Percentiles rank a stretch among this genome's conserved stretches.
These are phyloP conservation scores for Aschersonia sp. DNA, from an alignment of 2,329 filamentous ascomycete species.

Conservation along the genomic window DNA sequence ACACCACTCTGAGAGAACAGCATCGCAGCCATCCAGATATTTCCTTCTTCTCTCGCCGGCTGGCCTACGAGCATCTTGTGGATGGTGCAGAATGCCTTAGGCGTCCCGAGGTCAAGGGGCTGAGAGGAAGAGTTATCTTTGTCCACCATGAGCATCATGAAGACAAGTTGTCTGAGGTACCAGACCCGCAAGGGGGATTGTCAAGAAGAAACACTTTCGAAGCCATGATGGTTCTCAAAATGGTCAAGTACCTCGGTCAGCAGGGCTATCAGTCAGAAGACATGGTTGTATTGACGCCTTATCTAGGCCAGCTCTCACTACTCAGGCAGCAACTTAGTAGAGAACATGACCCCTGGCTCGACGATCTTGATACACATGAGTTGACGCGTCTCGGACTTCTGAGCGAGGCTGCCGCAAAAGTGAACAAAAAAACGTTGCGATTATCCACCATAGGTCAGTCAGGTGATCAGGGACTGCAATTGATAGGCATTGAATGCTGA, in stretches of 20 bases:
- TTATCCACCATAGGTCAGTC: slow-evolving; percentile 55
- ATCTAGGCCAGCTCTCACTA: slow-evolving; percentile 51
- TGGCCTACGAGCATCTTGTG: slow-evolving; percentile 47
- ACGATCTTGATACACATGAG: slow-evolving; percentile 52
- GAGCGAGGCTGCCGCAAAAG: slow-evolving; percentile 32
- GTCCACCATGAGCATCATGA: slow-evolving; percentile 48
- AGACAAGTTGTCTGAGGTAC: slow-evolving; percentile 16
- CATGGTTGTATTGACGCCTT: slow-evolving; percentile 57
- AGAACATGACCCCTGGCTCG: slow-evolving; percentile 49
- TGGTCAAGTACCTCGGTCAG: slow-evolving; percentile 52
- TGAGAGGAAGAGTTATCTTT: slow-evolving; percentile 48
- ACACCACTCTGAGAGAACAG: slow-evolving; percentile 42
- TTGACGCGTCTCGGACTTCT: slow-evolving; percentile 44
- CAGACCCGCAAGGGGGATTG: no score
- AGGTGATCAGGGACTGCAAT: not conserved
- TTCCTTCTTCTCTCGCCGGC: slow-evolving; percentile 36
- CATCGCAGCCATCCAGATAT: slow-evolving; percentile 59
- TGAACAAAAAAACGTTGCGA: slow-evolving; percentile 35
- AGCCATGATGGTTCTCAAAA: slow-evolving; percentile 48
- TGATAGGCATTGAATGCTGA: not conserved
- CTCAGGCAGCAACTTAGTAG: slow-evolving; percentile 35
- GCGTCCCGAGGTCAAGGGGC: slow-evolving; percentile 35
- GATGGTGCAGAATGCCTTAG: slow-evolving; percentile 35
- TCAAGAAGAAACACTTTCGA: slow-evolving; percentile 40
- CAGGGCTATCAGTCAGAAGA: slow-evolving; percentile 54